Conservation (phyloP, 352 stramenopile species). For the Phytophthora ohioensis region DNA sequence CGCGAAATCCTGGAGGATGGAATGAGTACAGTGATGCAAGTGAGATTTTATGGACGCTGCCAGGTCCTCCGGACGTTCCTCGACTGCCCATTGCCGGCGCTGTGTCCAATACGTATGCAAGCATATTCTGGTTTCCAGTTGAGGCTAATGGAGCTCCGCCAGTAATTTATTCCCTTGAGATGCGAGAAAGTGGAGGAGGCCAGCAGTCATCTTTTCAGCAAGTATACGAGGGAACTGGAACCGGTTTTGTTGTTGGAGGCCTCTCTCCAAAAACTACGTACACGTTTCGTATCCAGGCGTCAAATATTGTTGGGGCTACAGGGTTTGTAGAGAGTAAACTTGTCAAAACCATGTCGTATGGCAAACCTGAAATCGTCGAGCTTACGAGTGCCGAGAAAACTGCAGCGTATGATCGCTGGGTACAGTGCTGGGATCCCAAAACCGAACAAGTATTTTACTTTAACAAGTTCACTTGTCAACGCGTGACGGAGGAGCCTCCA, state of each 20-base stretch:
- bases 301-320: conserved; percentile 72
- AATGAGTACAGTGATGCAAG: conserved; percentile 67
- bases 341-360: conserved; percentile 67
- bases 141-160: conserved; percentile 64
- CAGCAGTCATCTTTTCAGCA: conserved; percentile 45
- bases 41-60: conserved; percentile 67
- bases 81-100: conserved; percentile 58
- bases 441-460: conserved; percentile 91
- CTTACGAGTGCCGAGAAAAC: conserved; percentile 54
- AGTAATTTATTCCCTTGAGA: conserved; percentile 71
- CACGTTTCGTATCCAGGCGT: conserved; percentile 73
- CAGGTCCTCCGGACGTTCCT: conserved; percentile 53
- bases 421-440: conserved; percentile 90
- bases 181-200: conserved; percentile 44
- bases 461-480: conserved; percentile 86
- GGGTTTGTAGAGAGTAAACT: conserved; percentile 68
- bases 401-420: conserved; percentile 66
- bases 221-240: conserved; percentile 74
- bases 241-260: conserved; percentile 62
- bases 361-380: conserved; percentile 73
- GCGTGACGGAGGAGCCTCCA: conserved; percentile 62
- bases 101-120: conserved; percentile 75
- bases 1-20: conserved; percentile 75
- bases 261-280: conserved; percentile 63
- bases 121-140: conserved; percentile 75